These are phyloP conservation scores for Fusarium odoratissimum DNA, from an alignment of 2,329 filamentous ascomycete species.

Conservation along the genomic window DNA sequence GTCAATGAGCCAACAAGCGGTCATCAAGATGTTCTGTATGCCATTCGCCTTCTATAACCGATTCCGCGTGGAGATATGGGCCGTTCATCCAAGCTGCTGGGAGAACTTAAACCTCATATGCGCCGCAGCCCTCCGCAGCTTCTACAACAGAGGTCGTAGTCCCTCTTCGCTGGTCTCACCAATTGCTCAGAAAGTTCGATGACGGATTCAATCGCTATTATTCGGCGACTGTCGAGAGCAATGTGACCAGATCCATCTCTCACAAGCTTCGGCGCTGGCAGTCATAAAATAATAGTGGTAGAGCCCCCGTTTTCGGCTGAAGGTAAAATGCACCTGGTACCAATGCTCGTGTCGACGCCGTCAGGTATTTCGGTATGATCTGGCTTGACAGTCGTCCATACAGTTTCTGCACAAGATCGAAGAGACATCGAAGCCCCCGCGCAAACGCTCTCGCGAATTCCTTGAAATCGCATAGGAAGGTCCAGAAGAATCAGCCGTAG, in stretches of 20 bases:
- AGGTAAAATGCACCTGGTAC: not conserved
- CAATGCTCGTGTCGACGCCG: not conserved
- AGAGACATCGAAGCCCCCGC: not conserved
- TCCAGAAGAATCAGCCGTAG: not conserved
- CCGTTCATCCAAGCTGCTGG: not conserved
- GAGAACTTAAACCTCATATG: not conserved
- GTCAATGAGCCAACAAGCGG: not conserved
- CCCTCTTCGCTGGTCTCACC: not conserved
- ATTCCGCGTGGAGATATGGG: no score
- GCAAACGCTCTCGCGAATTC: accelerated
- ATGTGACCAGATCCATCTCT: not conserved
- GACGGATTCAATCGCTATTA: not conserved
- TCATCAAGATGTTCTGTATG: not conserved
- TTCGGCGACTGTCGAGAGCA: not conserved
- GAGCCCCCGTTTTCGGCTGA: not conserved
- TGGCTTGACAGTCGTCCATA: no score
- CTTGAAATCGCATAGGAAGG: accelerated
- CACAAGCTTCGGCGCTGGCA: not conserved
- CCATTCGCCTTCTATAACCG: not conserved
- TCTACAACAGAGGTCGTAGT: not conserved
- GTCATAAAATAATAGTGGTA: not conserved
- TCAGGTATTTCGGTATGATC: not conserved
- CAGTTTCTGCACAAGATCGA: not conserved
- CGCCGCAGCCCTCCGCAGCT: not conserved
- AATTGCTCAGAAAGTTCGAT: not conserved